phyloP scores from a whole-genome alignment of 352 stramenopile species.

The Hyaloperonospora arabidopsidis region DNA sequence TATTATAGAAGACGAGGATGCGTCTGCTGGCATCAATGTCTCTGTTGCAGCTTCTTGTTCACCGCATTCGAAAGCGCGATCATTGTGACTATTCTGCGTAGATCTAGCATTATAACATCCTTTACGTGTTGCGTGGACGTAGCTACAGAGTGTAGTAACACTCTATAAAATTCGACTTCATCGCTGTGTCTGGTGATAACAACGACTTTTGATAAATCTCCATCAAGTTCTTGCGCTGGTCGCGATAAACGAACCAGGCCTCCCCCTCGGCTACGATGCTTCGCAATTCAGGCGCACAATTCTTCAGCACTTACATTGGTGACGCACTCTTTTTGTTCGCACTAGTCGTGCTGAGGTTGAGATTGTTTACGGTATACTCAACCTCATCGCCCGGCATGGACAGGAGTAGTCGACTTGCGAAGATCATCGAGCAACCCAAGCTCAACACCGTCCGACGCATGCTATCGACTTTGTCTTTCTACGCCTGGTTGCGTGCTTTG shows the following conservation, averaged over 20 bases:
- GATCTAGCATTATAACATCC: no score
- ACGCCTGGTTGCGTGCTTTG: no score
- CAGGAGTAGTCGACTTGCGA: no score
- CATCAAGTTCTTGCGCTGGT: not conserved
- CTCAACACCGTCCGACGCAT: not conserved
- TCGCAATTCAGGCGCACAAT: not conserved
- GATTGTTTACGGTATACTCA: not conserved
- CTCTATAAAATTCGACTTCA: not conserved
- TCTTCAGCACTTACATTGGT: not conserved
- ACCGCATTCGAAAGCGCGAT: no score
- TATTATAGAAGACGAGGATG: no score
- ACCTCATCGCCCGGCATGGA: not conserved
- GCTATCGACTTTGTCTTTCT: no score
- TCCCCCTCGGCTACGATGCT: not conserved
- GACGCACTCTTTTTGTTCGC: not conserved
- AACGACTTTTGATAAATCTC: not conserved
- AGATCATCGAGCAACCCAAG: not conserved
- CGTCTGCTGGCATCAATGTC: no score
- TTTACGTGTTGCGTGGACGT: not conserved
- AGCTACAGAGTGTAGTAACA: not conserved
- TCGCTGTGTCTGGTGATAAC: not conserved
- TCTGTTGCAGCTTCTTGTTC: no score
- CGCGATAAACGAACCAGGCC: not conserved
- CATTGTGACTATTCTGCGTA: no score
- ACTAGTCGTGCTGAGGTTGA: not conserved